phyloP scores from a whole-genome alignment of 306 rosid species.

The Mucuna pruriens region DNA sequence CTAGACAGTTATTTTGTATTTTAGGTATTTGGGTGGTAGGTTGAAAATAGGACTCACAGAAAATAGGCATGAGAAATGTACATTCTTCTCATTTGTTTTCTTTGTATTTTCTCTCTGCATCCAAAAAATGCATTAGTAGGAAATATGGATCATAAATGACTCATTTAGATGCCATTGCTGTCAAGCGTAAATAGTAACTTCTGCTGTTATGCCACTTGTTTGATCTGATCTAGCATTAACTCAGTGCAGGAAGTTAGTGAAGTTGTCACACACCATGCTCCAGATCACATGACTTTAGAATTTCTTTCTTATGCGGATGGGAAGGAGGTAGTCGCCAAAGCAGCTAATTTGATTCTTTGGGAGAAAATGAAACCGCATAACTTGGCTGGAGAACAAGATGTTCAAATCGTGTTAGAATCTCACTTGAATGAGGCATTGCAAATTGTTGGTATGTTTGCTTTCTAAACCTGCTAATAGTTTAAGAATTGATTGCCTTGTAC shows the following conservation, averaged over 20 bases:
- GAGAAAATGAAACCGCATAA: conserved; percentile 54
- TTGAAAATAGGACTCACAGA: background rate
- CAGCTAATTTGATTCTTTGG: conserved; percentile 71
- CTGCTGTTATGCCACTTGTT: background rate
- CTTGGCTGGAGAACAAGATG: conserved; percentile 50
- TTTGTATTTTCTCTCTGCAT: conserved; percentile 10
- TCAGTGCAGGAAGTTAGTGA: conserved; percentile 60
- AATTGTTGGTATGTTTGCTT: conserved; percentile 69
- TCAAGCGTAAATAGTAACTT: conserved; percentile 18
- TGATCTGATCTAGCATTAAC: conserved; percentile 42
- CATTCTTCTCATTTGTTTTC: conserved; percentile 1
- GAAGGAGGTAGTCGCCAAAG: conserved; percentile 78
- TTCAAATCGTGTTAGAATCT: conserved; percentile 55
- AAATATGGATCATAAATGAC: conserved; percentile 17
- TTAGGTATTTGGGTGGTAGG: background rate
- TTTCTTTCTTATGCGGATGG: conserved; percentile 74
- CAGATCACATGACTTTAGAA: conserved; percentile 61
- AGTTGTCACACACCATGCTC: conserved; percentile 38
- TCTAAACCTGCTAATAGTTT: conserved; percentile 35
- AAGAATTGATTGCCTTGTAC: conserved; percentile 29
- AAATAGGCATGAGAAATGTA: conserved; percentile 31
- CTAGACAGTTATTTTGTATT: conserved; percentile 1
- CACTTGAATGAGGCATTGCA: conserved; percentile 69
- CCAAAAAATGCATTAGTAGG: background rate
- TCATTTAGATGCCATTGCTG: background rate